A percentile compares a stretch with the other conserved stretches of the same genome.
Conservation (phyloP, 2,329 filamentous ascomycete species). For the Penicillium decumbens region DNA sequence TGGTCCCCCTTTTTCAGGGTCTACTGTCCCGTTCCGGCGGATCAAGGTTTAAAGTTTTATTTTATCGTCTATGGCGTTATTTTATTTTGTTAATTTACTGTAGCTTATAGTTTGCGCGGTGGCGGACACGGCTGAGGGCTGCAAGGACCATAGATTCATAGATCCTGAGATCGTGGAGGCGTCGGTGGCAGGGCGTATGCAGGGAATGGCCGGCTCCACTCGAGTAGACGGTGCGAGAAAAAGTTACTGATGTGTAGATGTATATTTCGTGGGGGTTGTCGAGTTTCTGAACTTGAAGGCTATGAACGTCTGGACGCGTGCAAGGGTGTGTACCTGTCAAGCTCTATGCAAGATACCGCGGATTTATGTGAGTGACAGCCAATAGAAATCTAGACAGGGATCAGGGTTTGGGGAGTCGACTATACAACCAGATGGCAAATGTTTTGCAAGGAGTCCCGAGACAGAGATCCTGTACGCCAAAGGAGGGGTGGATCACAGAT, state of each 20-base stretch:
- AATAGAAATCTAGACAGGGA: slow-evolving; percentile 12
- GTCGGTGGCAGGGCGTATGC: slow-evolving; percentile 15
- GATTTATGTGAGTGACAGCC: slow-evolving; percentile 19
- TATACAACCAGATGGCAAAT: not conserved
- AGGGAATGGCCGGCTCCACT: slow-evolving; percentile 8
- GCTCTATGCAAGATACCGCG: slow-evolving; percentile 20
- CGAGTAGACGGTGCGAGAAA: not conserved
- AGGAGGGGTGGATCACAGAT: slow-evolving; percentile 8
- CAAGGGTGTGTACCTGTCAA: slow-evolving; percentile 15
- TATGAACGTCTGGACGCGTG: not conserved
- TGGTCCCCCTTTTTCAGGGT: slow-evolving; percentile 16
- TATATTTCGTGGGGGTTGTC: not conserved
- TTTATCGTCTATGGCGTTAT: not conserved
- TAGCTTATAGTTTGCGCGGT: not conserved
- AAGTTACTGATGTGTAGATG: not conserved
- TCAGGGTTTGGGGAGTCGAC: not conserved
- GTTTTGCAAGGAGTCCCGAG: slow-evolving; percentile 14
- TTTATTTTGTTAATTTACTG: not conserved
- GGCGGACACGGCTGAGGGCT: slow-evolving; percentile 13
- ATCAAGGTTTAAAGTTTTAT: slow-evolving; percentile 14
- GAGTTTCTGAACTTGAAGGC: not conserved
- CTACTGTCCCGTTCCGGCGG: slow-evolving; percentile 9
- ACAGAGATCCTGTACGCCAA: slow-evolving; percentile 19
- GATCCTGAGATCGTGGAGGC: slow-evolving; percentile 16
- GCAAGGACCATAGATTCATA: slow-evolving; percentile 10